Base-by-base conservation (phyloP, 2,329 filamentous ascomycete genomes). In the Periconia sp. region DNA sequence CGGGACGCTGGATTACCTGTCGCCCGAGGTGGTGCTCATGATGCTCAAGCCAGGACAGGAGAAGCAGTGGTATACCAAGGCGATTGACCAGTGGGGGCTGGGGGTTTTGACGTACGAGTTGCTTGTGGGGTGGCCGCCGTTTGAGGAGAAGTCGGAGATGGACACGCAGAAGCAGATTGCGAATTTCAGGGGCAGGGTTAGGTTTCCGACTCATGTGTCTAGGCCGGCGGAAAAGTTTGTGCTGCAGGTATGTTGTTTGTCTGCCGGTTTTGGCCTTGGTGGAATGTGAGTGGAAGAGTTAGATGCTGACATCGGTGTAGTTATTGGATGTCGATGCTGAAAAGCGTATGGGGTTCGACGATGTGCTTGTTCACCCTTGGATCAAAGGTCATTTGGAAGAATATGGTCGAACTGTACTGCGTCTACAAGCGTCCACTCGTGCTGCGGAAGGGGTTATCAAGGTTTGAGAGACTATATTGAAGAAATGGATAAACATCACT, bases 31-130 rank as follows among this genome's bases (percentile, higher is more conserved):
- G 90, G 84, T 96, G 74, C 35, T 63, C 14, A 57, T 58, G 56
- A 41, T 57, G 20, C 18, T 54, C 8, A 63, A 58, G 41, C 59
- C 58, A 2, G 58, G 56, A 1, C 90, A 89, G 75, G 83, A 85
- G 2, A 88, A 91, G 65, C 93, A 92, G 74, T 92, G 82, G 46
- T 96, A 97, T 74, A 90, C 85, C 55, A 91, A 96, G 71, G 96
- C 96, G 77, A 89, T 97, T 19, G 92, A 97, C 72, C 77, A 96
- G 54, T 97, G 92, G 92, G 92, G 89, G 67, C 78, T 97, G 63
- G 92, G 92, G n/a, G 92, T 97, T 15, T 76, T 97, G 73, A 93
- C 88, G 5, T 97, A 97, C 68, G 93, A 97, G 75, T 96, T 97
- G 66, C 77, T 97, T 54, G 90, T 94, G 37, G 92, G 92, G 54